These are phyloP conservation scores for Colletotrichum tropicicola DNA, from an alignment of 2,329 filamentous ascomycete species.

Conservation along the genomic window DNA sequence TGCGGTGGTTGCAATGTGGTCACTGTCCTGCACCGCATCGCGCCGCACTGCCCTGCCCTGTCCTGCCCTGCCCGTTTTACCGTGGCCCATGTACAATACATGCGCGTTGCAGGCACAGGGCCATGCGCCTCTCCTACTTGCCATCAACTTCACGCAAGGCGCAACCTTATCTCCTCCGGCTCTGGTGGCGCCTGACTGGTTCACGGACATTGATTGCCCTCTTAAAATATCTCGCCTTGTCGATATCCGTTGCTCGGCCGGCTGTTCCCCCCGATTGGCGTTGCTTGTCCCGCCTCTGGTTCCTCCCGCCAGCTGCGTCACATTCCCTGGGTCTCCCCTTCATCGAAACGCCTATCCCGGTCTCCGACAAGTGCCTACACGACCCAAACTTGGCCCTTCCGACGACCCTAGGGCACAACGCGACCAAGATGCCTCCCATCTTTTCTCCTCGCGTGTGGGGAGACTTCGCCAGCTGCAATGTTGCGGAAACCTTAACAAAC, in stretches of 20 bases:
- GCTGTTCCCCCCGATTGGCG: background rate
- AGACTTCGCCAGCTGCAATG: background rate
- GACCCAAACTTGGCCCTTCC: background rate
- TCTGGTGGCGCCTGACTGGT: background rate
- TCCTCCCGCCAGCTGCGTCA: background rate
- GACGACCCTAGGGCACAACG: background rate
- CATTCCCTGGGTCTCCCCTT: background rate
- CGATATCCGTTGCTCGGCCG: background rate
- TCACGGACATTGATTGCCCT: background rate
- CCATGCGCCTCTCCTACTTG: background rate
- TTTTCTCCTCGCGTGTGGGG: constrained; percentile 12
- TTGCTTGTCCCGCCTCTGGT: background rate
- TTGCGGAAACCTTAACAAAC: background rate
- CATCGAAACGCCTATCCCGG: background rate
- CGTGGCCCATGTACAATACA: no score
- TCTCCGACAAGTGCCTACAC: constrained; percentile 12
- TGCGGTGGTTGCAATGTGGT: background rate
- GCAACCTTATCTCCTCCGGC: background rate
- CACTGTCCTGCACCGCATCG: no score
- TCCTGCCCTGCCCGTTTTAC: no score
- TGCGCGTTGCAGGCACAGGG: no score
- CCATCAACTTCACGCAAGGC: background rate
- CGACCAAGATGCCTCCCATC: background rate
- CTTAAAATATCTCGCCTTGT: background rate
- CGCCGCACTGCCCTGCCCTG: no score